Evolutionary conservation across 768 basidiomycete species (phyloP).

Genomic region (Amanita jacksonii): DNA sequence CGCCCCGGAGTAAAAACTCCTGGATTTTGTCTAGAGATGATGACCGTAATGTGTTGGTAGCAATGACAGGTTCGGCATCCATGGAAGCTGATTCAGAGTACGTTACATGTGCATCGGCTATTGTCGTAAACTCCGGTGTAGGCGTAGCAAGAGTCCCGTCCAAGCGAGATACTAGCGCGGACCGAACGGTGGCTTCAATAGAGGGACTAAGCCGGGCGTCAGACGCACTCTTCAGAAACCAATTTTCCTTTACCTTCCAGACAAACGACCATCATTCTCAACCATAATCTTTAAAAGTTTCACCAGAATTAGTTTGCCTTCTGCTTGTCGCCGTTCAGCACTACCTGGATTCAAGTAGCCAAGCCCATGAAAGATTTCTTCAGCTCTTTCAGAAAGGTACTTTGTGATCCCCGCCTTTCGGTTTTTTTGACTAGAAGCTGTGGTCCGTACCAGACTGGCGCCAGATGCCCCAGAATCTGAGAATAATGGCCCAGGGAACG

Average conservation of each 20-base stretch:
- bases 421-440: slow-evolving; percentile 61
- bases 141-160: slow-evolving; percentile 20
- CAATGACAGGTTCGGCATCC: slow-evolving; percentile 28
- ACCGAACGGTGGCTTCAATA: slow-evolving; percentile 66
- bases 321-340: slow-evolving; percentile 47
- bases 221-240: neutral
- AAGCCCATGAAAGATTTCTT: slow-evolving; percentile 70
- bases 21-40: slow-evolving; percentile 72
- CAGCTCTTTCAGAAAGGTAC: slow-evolving; percentile 67
- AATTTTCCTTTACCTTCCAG: slow-evolving; percentile 57
- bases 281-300: slow-evolving; percentile 72
- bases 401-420: slow-evolving; percentile 74
- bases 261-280: slow-evolving; percentile 80
- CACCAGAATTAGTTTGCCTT: slow-evolving; percentile 69
- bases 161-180: slow-evolving; percentile 57
- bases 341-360: slow-evolving; percentile 53
- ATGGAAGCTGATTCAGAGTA: neutral
- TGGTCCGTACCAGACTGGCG: slow-evolving; percentile 61
- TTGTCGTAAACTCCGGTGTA: slow-evolving; percentile 20
- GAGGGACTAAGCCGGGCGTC: slow-evolving; percentile 31
- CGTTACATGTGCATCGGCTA: slow-evolving; percentile 21
- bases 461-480: slow-evolving; percentile 61
- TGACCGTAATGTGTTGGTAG: slow-evolving; percentile 47
- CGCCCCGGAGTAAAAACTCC: slow-evolving; percentile 70
- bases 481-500: slow-evolving; percentile 85